These are phyloP conservation scores for Umbelopsis sp. DNA, from an alignment of 371 early-diverging fungal genomes.

Conservation along the genomic window DNA sequence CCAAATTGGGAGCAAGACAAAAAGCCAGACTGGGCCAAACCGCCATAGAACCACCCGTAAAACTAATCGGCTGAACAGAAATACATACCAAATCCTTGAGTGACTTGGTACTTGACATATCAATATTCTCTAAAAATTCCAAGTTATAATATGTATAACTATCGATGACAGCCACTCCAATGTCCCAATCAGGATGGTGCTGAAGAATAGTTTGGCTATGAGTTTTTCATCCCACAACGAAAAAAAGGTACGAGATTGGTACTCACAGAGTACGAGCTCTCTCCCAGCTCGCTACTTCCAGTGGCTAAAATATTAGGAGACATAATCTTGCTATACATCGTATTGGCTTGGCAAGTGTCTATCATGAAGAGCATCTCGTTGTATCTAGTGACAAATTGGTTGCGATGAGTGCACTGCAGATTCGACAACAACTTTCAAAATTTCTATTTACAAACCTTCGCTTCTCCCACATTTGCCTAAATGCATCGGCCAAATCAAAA, in stretches of 20 bases:
- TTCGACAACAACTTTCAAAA: neutral
- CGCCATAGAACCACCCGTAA: too few species aligned
- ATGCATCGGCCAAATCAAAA: conserved; percentile 93
- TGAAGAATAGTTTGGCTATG: conserved; percentile 25
- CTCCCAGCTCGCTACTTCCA: conserved; percentile 82
- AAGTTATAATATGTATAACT: conserved; percentile 93
- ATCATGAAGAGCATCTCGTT: conserved; percentile 96
- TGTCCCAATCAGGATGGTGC: conserved; percentile 88
- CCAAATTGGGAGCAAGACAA: neutral
- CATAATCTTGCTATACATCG: conserved; percentile 89
- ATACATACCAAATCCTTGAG: conserved; percentile 70
- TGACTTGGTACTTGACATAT: conserved; percentile 76
- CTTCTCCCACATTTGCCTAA: conserved; percentile 96
- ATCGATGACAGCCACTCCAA: conserved; percentile 97
- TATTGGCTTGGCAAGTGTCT: conserved; percentile 97
- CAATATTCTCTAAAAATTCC: conserved; percentile 85
- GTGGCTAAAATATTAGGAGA: conserved; percentile 92
- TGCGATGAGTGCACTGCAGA: conserved; percentile 4
- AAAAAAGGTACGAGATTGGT: neutral
- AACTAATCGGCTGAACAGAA: neutral
- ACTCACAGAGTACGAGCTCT: conserved; percentile 92
- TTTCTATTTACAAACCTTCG: conserved; percentile 52
- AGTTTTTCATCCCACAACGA: too few species aligned
- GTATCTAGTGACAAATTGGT: conserved; percentile 58
- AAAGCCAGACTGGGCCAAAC: too few species aligned